Evolutionary conservation across 805 yeast genomes (phyloP).

Genomic region (Kodamaea lidongshanica): DNA sequence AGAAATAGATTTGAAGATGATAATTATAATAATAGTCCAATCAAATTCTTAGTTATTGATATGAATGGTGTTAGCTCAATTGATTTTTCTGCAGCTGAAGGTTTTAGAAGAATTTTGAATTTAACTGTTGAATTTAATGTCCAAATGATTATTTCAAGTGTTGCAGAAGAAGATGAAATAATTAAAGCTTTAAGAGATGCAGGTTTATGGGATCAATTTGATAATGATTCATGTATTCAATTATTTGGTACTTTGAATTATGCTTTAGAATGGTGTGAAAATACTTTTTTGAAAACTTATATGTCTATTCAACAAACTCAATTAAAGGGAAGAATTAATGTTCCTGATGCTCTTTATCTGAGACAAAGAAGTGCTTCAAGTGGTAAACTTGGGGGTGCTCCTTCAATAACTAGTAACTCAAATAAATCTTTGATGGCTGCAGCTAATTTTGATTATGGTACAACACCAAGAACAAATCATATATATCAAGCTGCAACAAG

Average conservation of each 20-base stretch:
- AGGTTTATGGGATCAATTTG: constrained; percentile 55
- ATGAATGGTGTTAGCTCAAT: constrained; percentile 74
- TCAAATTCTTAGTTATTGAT: constrained; percentile 78
- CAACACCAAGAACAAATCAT: constrained; percentile 49
- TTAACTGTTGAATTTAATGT: constrained; percentile 64
- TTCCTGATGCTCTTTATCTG: constrained; percentile 8
- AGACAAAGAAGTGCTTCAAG: constrained; percentile 7
- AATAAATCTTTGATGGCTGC: constrained; percentile 11
- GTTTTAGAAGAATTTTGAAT: constrained; percentile 80
- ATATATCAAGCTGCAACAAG: constrained; percentile 48
- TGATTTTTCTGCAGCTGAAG: constrained; percentile 95
- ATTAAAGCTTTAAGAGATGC: constrained; percentile 74
- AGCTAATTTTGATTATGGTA: constrained; percentile 25
- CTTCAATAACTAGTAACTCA: constrained; percentile 7
- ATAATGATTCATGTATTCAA: constrained; percentile 40
- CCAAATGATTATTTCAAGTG: constrained; percentile 72
- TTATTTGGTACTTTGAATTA: constrained; percentile 75
- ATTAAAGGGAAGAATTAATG: constrained; percentile 12
- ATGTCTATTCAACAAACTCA: constrained; percentile 24
- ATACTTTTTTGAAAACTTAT: constrained; percentile 68
- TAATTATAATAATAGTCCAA: constrained; percentile 48
- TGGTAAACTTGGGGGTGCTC: constrained; percentile 5
- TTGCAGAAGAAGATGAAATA: constrained; percentile 58
- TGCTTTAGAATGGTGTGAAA: constrained; percentile 96
- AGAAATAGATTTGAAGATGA: constrained; percentile 57